Conservation (phyloP, 495 filamentous ascomycete species). For the Thermochaetoides thermophila region DNA sequence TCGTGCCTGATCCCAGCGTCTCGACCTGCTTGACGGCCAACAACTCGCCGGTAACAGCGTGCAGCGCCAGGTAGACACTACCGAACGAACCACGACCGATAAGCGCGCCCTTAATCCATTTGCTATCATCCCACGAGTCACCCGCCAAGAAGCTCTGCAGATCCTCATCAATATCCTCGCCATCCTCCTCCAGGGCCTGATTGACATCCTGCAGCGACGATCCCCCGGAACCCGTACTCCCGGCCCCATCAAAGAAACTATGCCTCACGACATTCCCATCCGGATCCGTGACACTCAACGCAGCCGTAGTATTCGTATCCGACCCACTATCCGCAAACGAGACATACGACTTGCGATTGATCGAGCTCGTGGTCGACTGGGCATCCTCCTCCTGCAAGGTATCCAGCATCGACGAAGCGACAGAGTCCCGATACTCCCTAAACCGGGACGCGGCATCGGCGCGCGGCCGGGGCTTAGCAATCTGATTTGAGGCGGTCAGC, state of each 20-base stretch:
- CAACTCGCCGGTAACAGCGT: slow-evolving; percentile 90
- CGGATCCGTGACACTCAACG: slow-evolving; percentile 56
- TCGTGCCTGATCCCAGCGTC: slow-evolving; percentile 65
- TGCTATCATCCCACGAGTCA: slow-evolving; percentile 85
- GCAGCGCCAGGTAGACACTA: slow-evolving; percentile 91
- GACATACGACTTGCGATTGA: slow-evolving; percentile 89
- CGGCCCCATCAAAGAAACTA: slow-evolving; percentile 75
- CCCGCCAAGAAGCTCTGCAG: slow-evolving; percentile 72
- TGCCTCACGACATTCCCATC: slow-evolving; percentile 50
- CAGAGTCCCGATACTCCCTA: slow-evolving; percentile 60
- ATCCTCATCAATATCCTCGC: slow-evolving; percentile 70
- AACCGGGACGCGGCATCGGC: slow-evolving; percentile 26
- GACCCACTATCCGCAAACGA: slow-evolving; percentile 75
- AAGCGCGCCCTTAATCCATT: slow-evolving; percentile 97
- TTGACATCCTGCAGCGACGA: slow-evolving; percentile 37
- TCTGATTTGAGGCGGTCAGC: slow-evolving; percentile 48
- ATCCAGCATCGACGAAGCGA: slow-evolving; percentile 77
- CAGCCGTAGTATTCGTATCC: slow-evolving; percentile 42
- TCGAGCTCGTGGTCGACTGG: slow-evolving; percentile 28
- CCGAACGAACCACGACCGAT: slow-evolving; percentile 97
- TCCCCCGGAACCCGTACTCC: slow-evolving; percentile 50
- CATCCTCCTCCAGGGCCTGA: slow-evolving; percentile 66
- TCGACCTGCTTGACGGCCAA: slow-evolving; percentile 99
- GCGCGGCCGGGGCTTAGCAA: slow-evolving; percentile 33
- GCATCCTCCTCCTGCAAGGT: slow-evolving; percentile 61